Evolutionary conservation across 2,329 filamentous ascomycete species (phyloP).

Genomic region (Lasiodiplodia gonubiensis): DNA sequence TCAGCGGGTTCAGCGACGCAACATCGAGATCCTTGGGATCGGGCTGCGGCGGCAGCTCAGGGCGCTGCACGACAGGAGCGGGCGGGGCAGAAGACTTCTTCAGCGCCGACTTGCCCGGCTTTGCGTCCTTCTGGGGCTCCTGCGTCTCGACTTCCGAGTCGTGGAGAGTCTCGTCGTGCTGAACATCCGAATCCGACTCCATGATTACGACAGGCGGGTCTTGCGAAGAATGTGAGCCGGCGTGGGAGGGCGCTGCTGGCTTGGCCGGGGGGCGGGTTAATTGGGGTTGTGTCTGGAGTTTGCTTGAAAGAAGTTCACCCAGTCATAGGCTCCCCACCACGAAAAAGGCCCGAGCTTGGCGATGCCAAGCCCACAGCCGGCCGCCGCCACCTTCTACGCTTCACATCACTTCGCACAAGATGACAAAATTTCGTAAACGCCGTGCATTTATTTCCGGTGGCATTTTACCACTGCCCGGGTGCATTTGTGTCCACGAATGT

Average conservation of each 20-base stretch:
- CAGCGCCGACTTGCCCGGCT: constrained; percentile 72
- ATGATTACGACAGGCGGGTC: constrained; percentile 37
- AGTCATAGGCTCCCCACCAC: constrained; percentile 23
- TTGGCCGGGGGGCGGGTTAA: constrained; percentile 11
- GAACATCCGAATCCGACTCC: constrained; percentile 50
- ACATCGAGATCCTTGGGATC: constrained; percentile 89
- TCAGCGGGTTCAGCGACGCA: constrained; percentile 78
- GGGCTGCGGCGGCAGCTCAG: constrained; percentile 84
- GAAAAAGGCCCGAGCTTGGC: constrained; percentile 25
- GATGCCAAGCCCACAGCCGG: constrained; percentile 15
- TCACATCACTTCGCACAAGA: no score
- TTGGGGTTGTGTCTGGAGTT: constrained; percentile 14
- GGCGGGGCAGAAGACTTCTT: constrained; percentile 72
- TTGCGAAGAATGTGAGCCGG: neutral
- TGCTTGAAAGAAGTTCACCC: constrained; percentile 24
- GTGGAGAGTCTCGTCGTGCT: constrained; percentile 55
- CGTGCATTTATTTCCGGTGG: no score
- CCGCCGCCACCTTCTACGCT: neutral
- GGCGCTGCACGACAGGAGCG: constrained; percentile 60
- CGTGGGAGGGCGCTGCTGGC: constrained; percentile 2
- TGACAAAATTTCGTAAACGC: no score
- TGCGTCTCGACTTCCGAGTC: constrained; percentile 76
- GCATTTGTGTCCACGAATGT: no score
- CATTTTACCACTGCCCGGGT: no score
- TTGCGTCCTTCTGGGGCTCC: constrained; percentile 52